Evolutionary conservation across 2,329 filamentous ascomycete species (phyloP).

Genomic region (Pseudogymnoascus sp.): DNA sequence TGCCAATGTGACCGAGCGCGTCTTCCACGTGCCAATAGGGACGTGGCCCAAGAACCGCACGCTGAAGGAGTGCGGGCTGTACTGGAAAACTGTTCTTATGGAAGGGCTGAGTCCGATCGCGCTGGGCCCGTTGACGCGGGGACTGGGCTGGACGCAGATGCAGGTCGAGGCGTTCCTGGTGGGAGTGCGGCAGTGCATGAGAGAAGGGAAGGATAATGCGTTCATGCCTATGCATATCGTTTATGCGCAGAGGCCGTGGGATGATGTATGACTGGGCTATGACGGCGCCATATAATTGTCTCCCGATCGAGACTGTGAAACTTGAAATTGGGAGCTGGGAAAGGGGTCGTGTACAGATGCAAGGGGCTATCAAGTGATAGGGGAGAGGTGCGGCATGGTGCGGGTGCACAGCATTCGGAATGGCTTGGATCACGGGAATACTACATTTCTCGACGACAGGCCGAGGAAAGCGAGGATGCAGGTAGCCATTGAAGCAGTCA

Average conservation of each 20-base stretch:
- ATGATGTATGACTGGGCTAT: neutral
- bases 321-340: neutral
- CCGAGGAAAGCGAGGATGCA: neutral
- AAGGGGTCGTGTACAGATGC: neutral
- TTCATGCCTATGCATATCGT: constrained; percentile 11
- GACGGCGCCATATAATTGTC: neutral
- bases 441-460: neutral
- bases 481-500: neutral
- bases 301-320: neutral
- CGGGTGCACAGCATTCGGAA: neutral
- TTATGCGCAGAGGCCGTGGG: constrained; percentile 12
- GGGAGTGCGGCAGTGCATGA: constrained; percentile 40
- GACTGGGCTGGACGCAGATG: constrained; percentile 39
- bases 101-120: constrained; percentile 44
- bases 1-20: constrained; percentile 40
- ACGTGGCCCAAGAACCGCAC: constrained; percentile 45
- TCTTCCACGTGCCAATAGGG: constrained; percentile 46
- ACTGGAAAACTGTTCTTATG: constrained; percentile 42
- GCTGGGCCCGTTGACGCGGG: constrained; percentile 43
- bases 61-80: constrained; percentile 43
- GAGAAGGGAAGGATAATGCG: constrained; percentile 24
- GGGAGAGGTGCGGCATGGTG: neutral
- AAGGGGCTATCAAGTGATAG: neutral
- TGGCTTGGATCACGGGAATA: neutral
- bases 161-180: constrained; percentile 42